These are phyloP conservation scores for Immersiella caudata DNA, from an alignment of 495 filamentous ascomycete genomes.

Conservation along the genomic window DNA sequence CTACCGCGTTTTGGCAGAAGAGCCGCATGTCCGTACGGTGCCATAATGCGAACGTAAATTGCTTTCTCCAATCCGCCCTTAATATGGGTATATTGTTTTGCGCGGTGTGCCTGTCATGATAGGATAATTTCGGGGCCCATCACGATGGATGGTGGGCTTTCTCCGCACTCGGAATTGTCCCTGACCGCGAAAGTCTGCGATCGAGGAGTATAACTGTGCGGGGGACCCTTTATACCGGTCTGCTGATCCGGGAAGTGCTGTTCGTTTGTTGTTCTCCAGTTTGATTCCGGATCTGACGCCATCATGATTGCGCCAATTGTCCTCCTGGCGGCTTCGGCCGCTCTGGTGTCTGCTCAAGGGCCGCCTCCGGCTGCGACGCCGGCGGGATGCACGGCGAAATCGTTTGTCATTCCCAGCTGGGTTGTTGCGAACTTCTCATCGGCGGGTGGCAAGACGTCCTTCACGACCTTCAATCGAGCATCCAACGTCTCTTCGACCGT, in stretches of 20 bases:
- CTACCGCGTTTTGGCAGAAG: background rate
- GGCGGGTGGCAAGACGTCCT: background rate
- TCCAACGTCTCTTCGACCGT: conserved; percentile 19
- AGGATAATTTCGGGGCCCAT: background rate
- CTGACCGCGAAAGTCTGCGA: background rate
- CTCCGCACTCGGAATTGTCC: background rate
- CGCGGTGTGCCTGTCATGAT: background rate
- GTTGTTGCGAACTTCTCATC: conserved; percentile 22
- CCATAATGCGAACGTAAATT: background rate
- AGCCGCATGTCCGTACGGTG: background rate
- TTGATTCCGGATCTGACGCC: background rate
- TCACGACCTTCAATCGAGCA: conserved; percentile 28
- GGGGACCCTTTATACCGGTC: background rate
- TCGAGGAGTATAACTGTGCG: background rate
- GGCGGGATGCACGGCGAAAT: conserved; percentile 28
- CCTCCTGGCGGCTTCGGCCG: conserved; percentile 14
- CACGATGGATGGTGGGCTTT: background rate
- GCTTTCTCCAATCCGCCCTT: background rate
- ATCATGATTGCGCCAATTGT: background rate
- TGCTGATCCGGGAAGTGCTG: background rate
- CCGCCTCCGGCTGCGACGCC: conserved; percentile 2
- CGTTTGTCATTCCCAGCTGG: conserved; percentile 34
- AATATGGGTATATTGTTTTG: background rate
- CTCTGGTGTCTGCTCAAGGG: background rate
- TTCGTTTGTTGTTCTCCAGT: background rate